Conservation (phyloP, 495 filamentous ascomycete species). For the Tuber aestivum region DNA sequence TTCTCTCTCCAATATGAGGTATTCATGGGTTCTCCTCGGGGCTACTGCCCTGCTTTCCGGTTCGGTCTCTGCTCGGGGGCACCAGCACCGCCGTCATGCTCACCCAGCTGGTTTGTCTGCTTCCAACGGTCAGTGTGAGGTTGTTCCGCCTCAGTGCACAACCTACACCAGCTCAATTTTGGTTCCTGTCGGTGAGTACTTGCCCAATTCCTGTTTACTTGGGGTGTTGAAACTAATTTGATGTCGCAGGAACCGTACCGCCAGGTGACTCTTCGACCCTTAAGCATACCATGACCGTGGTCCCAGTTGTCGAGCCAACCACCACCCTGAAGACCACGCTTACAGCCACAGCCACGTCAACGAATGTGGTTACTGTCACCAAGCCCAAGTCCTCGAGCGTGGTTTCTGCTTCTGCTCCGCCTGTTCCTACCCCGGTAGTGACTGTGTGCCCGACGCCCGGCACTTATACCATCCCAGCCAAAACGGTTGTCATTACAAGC, state of each 20-base stretch:
- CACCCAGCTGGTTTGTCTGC: slow-evolving; percentile 48
- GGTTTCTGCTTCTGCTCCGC: slow-evolving; percentile 31
- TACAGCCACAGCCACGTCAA: slow-evolving; percentile 26
- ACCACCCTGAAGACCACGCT: slow-evolving; percentile 28
- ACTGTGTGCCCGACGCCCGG: slow-evolving; percentile 67
- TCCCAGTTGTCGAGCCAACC: slow-evolving; percentile 26
- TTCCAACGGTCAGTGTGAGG: slow-evolving; percentile 44
- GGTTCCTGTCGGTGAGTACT: slow-evolving; percentile 28
- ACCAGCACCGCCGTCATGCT: slow-evolving; percentile 58
- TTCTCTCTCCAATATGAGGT: slow-evolving; percentile 37
- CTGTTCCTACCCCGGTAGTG: slow-evolving; percentile 60
- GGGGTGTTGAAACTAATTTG: neutral
- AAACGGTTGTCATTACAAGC: slow-evolving; percentile 61
- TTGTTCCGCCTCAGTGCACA: slow-evolving; percentile 51
- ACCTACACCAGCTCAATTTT: slow-evolving; percentile 58
- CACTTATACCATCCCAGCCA: slow-evolving; percentile 73
- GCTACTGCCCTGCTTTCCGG: slow-evolving; percentile 59
- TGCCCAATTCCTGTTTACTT: neutral
- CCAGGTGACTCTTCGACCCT: neutral
- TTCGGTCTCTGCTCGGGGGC: slow-evolving; percentile 55
- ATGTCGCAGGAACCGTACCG: neutral
- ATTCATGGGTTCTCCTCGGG: slow-evolving; percentile 56
- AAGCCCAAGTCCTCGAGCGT: slow-evolving; percentile 45
- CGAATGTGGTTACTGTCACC: slow-evolving; percentile 42
- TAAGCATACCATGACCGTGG: slow-evolving; percentile 10